Evolutionary conservation across 164 flowering plant genomes (phyloP), one percentile per base, ranked within the genome.

Genomic region (Akebia trifoliata): DNA sequence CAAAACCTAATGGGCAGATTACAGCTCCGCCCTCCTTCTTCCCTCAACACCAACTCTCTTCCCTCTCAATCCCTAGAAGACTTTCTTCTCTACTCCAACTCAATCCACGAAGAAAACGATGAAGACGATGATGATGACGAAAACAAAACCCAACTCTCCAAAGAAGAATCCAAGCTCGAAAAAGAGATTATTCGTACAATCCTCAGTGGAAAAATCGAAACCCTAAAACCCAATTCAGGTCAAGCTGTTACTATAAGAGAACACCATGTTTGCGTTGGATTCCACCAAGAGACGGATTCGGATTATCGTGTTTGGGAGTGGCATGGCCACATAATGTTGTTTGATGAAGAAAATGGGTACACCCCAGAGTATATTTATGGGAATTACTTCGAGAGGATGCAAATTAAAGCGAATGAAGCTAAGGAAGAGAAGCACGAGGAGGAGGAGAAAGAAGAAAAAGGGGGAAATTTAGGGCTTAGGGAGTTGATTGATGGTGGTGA

Each of bases 241-340:
- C 90, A 93, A 62, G 92, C 96, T 3, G 89, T 90, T 4, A 56
- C 90, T 21, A 58, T 93, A 28, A 84, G 86, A 3, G 96, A 90
- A 2, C 92, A 87, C 64, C 81, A 93, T 62, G 69, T 93, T 8
- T 93, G 99, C 45, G 84, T 93, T 40, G 90, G 87, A 26, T 83
- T 70, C 61, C 96, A 82, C 26, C 79, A 81, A 50, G 91, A 89
- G 10, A 46, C 43, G 4, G 90, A 68, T 0, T 78, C 85, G 26
- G 95, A 82, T 56, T 90, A 87, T 39, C 81, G 99, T 50, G 97
- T 87, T 0, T 93, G 99, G 99, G 97, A 90, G 72, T 93, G 99
- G 99, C 99, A 90, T 48, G 97, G 99, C 6, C 97, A 87, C 63
- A 77, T 93, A 2, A 84, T 87, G 96, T 53, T 87, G 61, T 87